A percentile compares a stretch with the other conserved stretches of the same genome.
Conservation (phyloP, 805 yeast species). For the Starmera amethionina region DNA sequence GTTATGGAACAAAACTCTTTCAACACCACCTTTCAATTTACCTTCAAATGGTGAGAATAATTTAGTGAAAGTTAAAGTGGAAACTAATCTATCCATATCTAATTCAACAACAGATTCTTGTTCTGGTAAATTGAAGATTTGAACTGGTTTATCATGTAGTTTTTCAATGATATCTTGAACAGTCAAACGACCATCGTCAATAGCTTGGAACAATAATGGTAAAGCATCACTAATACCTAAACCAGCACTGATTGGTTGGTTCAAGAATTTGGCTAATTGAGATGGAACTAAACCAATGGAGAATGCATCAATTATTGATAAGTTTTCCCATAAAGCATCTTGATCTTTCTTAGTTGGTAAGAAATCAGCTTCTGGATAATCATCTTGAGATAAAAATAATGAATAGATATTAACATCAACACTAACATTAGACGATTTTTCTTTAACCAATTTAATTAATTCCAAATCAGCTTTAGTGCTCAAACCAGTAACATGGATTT, state of each 20-base stretch:
- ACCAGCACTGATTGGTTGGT: slow-evolving; percentile 55
- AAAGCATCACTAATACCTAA: slow-evolving; percentile 72
- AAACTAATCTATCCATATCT: slow-evolving; percentile 61
- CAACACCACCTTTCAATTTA: slow-evolving; percentile 70
- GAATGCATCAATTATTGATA: slow-evolving; percentile 73
- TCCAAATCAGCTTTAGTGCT: slow-evolving; percentile 73
- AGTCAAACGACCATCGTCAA: slow-evolving; percentile 61
- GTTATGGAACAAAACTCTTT: slow-evolving; percentile 72
- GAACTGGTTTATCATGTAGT: slow-evolving; percentile 73
- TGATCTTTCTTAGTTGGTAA: slow-evolving; percentile 80
- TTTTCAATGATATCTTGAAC: slow-evolving; percentile 61
- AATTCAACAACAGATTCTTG: slow-evolving; percentile 75
- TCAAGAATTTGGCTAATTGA: slow-evolving; percentile 55
- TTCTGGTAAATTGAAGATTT: slow-evolving; percentile 73
- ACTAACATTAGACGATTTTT: slow-evolving; percentile 71
- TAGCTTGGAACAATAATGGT: slow-evolving; percentile 76
- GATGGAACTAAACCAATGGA: slow-evolving; percentile 77
- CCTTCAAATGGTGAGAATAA: slow-evolving; percentile 50
- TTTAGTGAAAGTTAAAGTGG: slow-evolving; percentile 29
- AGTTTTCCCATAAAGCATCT: slow-evolving; percentile 67
- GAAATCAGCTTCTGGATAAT: slow-evolving; percentile 59
- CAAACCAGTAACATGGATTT: slow-evolving; percentile 85
- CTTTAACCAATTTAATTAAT: slow-evolving; percentile 77
- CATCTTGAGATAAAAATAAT: slow-evolving; percentile 64
- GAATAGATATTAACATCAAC: slow-evolving; percentile 82